Conservation (phyloP, 257 asterid species). For the Gentiana straminea region DNA sequence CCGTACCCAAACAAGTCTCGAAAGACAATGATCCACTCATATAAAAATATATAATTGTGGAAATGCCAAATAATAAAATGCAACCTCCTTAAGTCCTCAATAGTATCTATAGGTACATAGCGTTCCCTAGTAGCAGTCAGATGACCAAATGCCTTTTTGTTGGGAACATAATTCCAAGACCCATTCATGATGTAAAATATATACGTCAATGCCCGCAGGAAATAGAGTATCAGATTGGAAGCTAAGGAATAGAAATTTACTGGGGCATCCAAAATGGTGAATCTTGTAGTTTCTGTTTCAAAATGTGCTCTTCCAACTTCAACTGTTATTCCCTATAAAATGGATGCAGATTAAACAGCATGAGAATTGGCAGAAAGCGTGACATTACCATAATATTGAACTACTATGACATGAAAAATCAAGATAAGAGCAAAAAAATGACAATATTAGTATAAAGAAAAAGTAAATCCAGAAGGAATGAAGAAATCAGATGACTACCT, state of each 20-base stretch:
- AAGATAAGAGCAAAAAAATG: neutral
- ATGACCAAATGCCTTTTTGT: no score
- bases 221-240: neutral
- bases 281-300: slow-evolving; percentile 89
- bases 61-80: no score
- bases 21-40: no score
- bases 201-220: neutral
- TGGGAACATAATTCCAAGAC: neutral
- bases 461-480: slow-evolving; percentile 1
- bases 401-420: neutral
- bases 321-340: slow-evolving; percentile 77
- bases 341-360: slow-evolving; percentile 1
- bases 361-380: slow-evolving; percentile 1
- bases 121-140: no score
- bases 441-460: neutral
- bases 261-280: slow-evolving; percentile 98
- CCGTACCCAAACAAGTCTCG: no score
- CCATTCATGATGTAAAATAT: neutral
- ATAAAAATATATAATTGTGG: no score
- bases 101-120: neutral
- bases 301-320: slow-evolving; percentile 99
- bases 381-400: neutral
- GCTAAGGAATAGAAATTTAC: slow-evolving; percentile 24
- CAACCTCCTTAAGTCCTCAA: no score
- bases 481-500: slow-evolving; percentile 37